Conservation (phyloP, 2,329 filamentous ascomycete genomes). For the Diaporthe sp. region DNA sequence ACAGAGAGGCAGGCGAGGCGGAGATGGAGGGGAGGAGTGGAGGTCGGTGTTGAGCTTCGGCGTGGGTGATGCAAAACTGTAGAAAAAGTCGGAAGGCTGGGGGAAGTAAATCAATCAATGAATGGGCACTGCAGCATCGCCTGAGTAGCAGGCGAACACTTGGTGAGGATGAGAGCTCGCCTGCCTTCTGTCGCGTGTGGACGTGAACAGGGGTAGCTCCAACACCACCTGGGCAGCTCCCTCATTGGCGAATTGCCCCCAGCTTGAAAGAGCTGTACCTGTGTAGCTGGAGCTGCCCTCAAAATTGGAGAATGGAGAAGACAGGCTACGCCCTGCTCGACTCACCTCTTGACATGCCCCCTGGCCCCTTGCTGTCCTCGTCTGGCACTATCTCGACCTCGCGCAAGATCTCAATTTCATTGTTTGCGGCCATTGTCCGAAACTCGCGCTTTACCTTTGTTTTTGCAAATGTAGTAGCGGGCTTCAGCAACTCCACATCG, state of each 20-base stretch:
- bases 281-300: neutral
- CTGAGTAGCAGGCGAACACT: neutral
- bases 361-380: neutral
- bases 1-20: neutral
- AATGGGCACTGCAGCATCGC: neutral
- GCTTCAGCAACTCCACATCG: neutral
- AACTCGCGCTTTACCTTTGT: neutral
- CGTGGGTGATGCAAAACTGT: neutral
- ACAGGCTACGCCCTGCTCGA: neutral
- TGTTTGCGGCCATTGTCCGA: neutral
- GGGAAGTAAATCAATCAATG: neutral
- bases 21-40: neutral
- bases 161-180: neutral
- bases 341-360: neutral
- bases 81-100: constrained; percentile 26
- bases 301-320: neutral
- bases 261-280: neutral
- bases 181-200: neutral
- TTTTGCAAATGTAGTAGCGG: too few species aligned
- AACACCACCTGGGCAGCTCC: constrained; percentile 13
- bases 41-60: constrained; percentile 3
- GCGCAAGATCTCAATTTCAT: neutral
- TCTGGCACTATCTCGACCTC: neutral
- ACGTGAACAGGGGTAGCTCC: constrained; percentile 23
- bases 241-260: constrained; percentile 9